Conservation (phyloP, 768 basidiomycete genomes). For the Kwoniella dejecticola region DNA sequence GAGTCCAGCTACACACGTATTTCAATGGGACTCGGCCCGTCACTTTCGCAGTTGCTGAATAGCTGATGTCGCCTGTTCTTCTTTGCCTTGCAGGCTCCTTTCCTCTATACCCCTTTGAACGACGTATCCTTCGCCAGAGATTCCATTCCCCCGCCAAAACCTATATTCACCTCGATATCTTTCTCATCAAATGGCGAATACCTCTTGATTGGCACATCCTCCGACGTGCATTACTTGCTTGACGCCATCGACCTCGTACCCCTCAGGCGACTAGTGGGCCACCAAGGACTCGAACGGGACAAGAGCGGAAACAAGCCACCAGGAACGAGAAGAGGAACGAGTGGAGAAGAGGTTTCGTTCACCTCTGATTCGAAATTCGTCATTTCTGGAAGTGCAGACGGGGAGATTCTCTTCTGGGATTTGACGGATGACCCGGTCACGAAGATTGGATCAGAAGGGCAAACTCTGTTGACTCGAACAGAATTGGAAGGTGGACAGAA, state of each 20-base stretch:
- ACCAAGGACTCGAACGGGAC: conserved; percentile 76
- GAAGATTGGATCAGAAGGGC: conserved; percentile 27
- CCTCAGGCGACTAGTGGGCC: conserved; percentile 81
- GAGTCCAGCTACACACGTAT: conserved; percentile 16
- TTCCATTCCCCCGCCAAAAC: conserved; percentile 81
- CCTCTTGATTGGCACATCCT: conserved; percentile 87
- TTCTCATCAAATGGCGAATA: conserved; percentile 91
- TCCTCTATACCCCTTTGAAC: conserved; percentile 76
- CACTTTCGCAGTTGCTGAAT: background rate
- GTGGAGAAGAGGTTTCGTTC: conserved; percentile 92
- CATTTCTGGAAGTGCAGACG: conserved; percentile 72
- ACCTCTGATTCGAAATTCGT: conserved; percentile 92
- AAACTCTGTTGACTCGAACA: conserved; percentile 11
- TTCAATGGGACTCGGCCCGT: background rate
- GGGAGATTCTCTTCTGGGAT: conserved; percentile 86
- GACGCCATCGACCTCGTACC: conserved; percentile 86
- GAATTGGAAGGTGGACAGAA: conserved; percentile 7
- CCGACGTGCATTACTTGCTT: conserved; percentile 86
- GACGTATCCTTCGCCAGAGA: conserved; percentile 75
- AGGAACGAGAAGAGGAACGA: conserved; percentile 73
- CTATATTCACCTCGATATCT: conserved; percentile 84
- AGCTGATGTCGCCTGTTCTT: background rate
- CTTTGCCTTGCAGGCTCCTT: conserved; percentile 64
- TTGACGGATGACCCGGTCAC: conserved; percentile 57
- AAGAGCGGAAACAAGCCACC: conserved; percentile 57